These are phyloP conservation scores for Quercus agrifolia DNA, from an alignment of 306 rosid genomes.

Conservation along the genomic window DNA sequence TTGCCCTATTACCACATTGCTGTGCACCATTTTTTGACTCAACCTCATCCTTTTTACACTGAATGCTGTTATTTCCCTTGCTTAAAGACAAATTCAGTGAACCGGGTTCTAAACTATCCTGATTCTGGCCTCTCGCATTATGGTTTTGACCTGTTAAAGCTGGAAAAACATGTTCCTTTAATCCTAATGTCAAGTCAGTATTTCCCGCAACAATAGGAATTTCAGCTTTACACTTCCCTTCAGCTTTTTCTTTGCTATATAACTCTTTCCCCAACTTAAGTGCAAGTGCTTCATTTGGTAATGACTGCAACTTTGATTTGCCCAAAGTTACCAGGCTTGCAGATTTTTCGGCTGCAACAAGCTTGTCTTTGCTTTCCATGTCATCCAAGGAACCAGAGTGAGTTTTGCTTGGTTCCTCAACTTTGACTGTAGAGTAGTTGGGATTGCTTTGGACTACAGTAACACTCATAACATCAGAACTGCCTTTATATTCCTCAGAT, in stretches of 20 bases:
- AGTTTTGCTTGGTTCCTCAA: constrained; percentile 34
- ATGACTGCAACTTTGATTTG: constrained; percentile 42
- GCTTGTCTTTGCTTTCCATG: constrained; percentile 35
- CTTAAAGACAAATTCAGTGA: constrained; percentile 67
- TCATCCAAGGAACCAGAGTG: constrained; percentile 34
- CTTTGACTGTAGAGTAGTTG: constrained; percentile 32
- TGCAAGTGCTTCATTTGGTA: constrained; percentile 43
- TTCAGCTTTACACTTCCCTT: constrained; percentile 38
- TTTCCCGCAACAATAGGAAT: constrained; percentile 32
- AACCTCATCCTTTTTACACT: constrained; percentile 24
- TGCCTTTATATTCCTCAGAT: constrained; percentile 42
- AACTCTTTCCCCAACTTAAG: constrained; percentile 35
- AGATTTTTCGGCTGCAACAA: constrained; percentile 21
- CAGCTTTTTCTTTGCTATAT: constrained; percentile 22
- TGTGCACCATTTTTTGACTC: constrained; percentile 24
- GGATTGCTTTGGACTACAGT: constrained; percentile 27
- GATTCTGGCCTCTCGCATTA: constrained; percentile 21
- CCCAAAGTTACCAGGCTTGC: constrained; percentile 27
- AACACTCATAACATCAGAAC: constrained; percentile 30
- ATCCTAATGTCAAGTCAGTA: constrained; percentile 44
- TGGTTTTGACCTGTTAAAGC: constrained; percentile 21
- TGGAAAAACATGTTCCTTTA: constrained; percentile 40
- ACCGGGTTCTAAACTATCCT: constrained; percentile 36
- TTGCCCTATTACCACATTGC: constrained; percentile 58
- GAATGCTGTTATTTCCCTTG: constrained; percentile 37